Evolutionary conservation across 306 rosid genomes (phyloP), one percentile per base, ranked within the genome.

Genomic region (Castanopsis chinensis): DNA sequence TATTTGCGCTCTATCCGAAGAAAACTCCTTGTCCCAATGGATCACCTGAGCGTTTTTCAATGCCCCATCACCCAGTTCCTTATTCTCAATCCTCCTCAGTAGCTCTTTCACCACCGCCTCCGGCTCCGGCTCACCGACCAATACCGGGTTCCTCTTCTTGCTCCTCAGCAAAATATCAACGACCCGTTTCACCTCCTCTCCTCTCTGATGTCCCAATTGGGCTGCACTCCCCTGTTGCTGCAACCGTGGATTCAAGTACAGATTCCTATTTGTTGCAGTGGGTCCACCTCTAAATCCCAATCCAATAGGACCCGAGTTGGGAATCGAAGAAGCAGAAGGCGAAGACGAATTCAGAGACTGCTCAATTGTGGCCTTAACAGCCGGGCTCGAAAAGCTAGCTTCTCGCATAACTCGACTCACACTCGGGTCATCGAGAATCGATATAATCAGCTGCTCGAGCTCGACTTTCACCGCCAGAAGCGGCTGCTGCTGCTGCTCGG

Each of bases 391-490:
- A 61, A 96, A 96, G 56, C 97, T 93, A 2, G 99, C 99, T 19
- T 96, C 99, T 4, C 98, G 79, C 99, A 96, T 96, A 33, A 96
- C 98, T 59, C 99, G 83, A 81, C 99, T 96, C 1, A 96, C 99
- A 77, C 98, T 96, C 0, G 99, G 99, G 78, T 96, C 99, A 43
- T 96, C 99, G 17, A 96, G 97, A 57, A 93, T 96, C 2, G 99
- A 96, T 41, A 96, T 93, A 65, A 96, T 93, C 19, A 96, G 86
- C 81, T 96, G 99, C 32, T 96, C 98, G 11, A 96, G 91, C 84
- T 96, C 98, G 1, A 96, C 98, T 23, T 96, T 96, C 1, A 96
- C 99, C 3, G 99, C 98, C 0, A 96, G 78, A 13, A 96, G 96
- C 19, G 99, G 98, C 76, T 93, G 99, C 23, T 96, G 99, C 79